Evolutionary conservation across 371 early-diverging fungal species (phyloP), one percentile per base, ranked within the genome.

Genomic region (Mucor velutinosus): DNA sequence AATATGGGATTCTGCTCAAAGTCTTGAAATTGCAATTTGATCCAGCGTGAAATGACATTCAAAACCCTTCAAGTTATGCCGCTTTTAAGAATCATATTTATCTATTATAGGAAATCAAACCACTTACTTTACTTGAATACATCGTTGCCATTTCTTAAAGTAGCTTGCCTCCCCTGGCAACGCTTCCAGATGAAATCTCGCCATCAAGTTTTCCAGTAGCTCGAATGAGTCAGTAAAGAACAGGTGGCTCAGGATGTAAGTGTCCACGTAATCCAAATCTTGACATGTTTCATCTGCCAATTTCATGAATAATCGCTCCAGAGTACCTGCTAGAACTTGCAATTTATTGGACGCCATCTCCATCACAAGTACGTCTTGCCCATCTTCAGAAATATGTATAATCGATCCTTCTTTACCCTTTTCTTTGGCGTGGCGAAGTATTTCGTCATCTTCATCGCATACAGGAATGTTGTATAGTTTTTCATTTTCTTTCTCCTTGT

Each of bases 201-300:
- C 75, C 71, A 89, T 85, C 45, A 91, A 51, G 41, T 86, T 79
- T 49, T 86, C 86, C 25, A 92, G 58, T 5, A 92, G 60, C 30
- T 89, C 89, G 14, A 74, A 71, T 0, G 91, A 85, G 5, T 81
- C 67, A 11, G 86, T 84, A 64, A 89, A 92, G 62, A 81, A 84
- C 5, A 81, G 70, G 62, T 90, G 89, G 21, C 76, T 79, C 55
- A 85, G 60, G 25, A 92, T 60, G 58, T 86, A 88, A 3, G 83
- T 81, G 70, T 89, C 91, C 15, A 90, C 83, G 74, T 85, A 92
- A 51, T 90, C 90, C 32, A 78, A 55, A 58, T 91, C 89, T 79
- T 89, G 89, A 12, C 75, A 67, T 23, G 82, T 80, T 71, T 90
- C 89, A 59, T 90, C 89, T 6, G 90, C 90, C 27, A 91, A 69